Evolutionary conservation across 495 filamentous ascomycete species (phyloP).

Genomic region (Delitschia confertaspora): DNA sequence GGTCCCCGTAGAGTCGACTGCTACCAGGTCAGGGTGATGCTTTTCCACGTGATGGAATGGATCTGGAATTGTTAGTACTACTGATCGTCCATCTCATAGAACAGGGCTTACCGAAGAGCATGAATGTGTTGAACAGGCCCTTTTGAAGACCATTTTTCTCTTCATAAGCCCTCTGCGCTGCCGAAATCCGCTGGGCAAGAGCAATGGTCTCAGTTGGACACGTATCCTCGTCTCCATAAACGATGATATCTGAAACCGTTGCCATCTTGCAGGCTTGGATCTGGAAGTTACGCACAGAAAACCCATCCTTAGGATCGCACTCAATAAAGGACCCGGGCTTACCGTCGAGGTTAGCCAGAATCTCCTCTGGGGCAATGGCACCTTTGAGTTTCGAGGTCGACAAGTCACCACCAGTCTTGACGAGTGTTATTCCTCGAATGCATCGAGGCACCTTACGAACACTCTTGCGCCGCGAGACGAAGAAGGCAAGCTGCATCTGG

Average conservation of each 20-base stretch:
- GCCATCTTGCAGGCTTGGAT: conserved; percentile 89
- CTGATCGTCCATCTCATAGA: background rate
- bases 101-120: conserved; percentile 50
- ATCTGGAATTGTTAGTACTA: conserved; percentile 34
- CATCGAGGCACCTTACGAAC: conserved; percentile 67
- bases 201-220: conserved; percentile 48
- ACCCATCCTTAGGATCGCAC: conserved; percentile 75
- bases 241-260: conserved; percentile 78
- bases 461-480: conserved; percentile 63
- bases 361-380: conserved; percentile 68
- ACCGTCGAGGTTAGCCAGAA: conserved; percentile 40
- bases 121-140: conserved; percentile 71
- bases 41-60: conserved; percentile 67
- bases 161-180: conserved; percentile 68
- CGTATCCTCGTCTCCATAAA: conserved; percentile 68
- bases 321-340: conserved; percentile 57
- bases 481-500: conserved; percentile 80
- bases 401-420: conserved; percentile 82
- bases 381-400: conserved; percentile 71
- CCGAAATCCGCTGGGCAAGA: conserved; percentile 61
- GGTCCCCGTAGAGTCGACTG: conserved; percentile 62
- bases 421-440: conserved; percentile 71
- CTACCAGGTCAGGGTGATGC: conserved; percentile 58
- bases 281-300: conserved; percentile 86
- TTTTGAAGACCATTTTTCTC: conserved; percentile 44